Evolutionary conservation across 805 yeast species (phyloP), one percentile per base, ranked within the genome.

Genomic region (Wickerhamomyces sydowiorum): DNA sequence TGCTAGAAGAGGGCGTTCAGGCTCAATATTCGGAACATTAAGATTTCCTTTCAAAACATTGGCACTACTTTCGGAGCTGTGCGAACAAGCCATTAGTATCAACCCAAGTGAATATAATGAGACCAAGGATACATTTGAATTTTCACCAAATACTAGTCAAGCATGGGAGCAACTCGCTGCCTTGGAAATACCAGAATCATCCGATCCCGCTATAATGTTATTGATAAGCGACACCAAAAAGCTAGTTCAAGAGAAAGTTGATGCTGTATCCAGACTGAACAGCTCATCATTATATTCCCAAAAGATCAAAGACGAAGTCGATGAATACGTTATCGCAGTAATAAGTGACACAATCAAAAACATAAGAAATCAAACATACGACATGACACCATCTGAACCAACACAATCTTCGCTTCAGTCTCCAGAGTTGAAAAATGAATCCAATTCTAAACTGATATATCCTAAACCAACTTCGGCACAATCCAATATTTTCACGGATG

Each of bases 271-370:
- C 15, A 68, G 96, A 53, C 69, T 86, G 41, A 81, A 86, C 13
- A 84, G 89, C 46, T 76, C 87, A 2, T 67, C 86, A 45, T 78
- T 82, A 42, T 88, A 83, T 58, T 80, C 86, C 18, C 83, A 83
- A 48, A 82, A 79, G 52, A 79, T 89, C 38, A 84, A 86, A 40
- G 76, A 73, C 40, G 96, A 90, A 60, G 85, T 88, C 4, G 93
- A 88, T 55, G 71, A 63, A 18, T 65, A 80, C 54, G 89, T 89
- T 3, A 61, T 85, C 22, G 62, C 67, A 29, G 69, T 82, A 2
- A 86, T 90, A 3, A 65, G 72, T 20, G 78, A 79, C 28, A 82
- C 93, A 0, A 72, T 88, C 2, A 60, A 64, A 29, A 76, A 72
- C 50, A 81, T 65, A 29, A 54, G 60, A 42, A 54, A 56, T 36